Conservation (phyloP, 768 basidiomycete species). For the Pleurotus platypus region DNA sequence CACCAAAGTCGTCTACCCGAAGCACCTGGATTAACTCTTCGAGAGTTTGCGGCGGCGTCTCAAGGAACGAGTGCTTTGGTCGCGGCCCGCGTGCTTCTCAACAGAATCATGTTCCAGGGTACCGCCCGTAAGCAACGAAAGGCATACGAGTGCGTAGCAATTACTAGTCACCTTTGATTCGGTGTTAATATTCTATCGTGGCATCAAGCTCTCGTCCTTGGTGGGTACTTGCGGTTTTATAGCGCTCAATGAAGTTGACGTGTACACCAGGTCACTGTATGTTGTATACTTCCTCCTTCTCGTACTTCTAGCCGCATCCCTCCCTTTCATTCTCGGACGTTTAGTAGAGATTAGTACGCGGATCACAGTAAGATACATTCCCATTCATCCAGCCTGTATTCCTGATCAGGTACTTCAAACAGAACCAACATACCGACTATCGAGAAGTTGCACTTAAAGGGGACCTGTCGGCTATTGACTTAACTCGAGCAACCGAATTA, state of each 20-base stretch:
- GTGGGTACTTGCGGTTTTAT: background rate
- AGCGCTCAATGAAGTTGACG: background rate
- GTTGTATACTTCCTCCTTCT: conserved; percentile 32
- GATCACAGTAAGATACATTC: conserved; percentile 19
- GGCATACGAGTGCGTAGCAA: conserved; percentile 27
- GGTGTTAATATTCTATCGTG: background rate
- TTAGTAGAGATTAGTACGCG: conserved; percentile 28
- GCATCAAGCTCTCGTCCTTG: conserved; percentile 26
- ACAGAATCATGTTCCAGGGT: conserved; percentile 20
- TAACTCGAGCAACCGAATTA: conserved; percentile 23
- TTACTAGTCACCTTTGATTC: conserved; percentile 13
- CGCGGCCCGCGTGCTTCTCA: conserved; percentile 30
- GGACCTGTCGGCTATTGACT: conserved; percentile 28
- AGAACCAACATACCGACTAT: conserved; percentile 31
- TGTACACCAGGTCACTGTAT: conserved; percentile 18
- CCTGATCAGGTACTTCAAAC: background rate
- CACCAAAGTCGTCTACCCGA: conserved; percentile 29
- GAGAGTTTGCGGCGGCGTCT: conserved; percentile 30
- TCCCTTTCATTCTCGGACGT: conserved; percentile 36
- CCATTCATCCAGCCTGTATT: background rate
- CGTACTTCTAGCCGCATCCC: conserved; percentile 18
- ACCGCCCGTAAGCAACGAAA: conserved; percentile 22
- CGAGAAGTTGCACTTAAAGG: conserved; percentile 30
- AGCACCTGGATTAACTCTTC: conserved; percentile 28
- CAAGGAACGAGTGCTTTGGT: conserved; percentile 24